phyloP scores from a whole-genome alignment of 1,284 basidiomycete species.

The Sporisorium graminicola region DNA sequence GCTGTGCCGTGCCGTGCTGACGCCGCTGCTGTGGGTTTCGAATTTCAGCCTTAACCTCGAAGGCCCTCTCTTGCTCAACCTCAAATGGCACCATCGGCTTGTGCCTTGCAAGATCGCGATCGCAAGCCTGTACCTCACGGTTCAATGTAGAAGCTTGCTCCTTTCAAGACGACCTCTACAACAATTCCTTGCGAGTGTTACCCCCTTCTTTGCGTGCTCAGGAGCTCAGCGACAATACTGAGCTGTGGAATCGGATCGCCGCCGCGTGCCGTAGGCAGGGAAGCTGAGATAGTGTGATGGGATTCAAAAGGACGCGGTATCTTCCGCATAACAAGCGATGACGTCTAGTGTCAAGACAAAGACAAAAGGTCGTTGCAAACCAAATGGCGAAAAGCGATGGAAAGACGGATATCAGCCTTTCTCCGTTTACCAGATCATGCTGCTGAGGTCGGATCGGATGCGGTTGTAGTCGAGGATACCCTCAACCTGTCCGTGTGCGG shows the following conservation, averaged over 20 bases:
- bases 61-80: neutral
- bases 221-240: neutral
- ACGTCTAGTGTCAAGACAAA: conserved; percentile 27
- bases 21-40: neutral
- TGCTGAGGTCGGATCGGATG: conserved; percentile 70
- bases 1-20: neutral
- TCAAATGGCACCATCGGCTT: neutral
- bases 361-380: neutral
- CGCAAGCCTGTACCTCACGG: too few species aligned
- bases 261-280: too few species aligned
- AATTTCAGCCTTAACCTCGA: too few species aligned
- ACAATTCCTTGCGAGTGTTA: neutral
- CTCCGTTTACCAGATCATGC: conserved; percentile 66
- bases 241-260: too few species aligned
- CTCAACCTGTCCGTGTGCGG: conserved; percentile 72
- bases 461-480: conserved; percentile 77
- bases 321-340: conserved; percentile 35
- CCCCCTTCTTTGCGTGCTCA: neutral
- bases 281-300: conserved; percentile 24
- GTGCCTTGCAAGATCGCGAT: neutral
- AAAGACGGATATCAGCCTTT: too few species aligned
- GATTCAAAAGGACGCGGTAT: conserved; percentile 32
- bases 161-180: too few species aligned
- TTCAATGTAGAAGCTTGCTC: neutral
- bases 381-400: conserved; percentile 3